These are phyloP conservation scores for Phyllosticta citriasiana DNA, from an alignment of 2,329 filamentous ascomycete genomes.

Conservation along the genomic window DNA sequence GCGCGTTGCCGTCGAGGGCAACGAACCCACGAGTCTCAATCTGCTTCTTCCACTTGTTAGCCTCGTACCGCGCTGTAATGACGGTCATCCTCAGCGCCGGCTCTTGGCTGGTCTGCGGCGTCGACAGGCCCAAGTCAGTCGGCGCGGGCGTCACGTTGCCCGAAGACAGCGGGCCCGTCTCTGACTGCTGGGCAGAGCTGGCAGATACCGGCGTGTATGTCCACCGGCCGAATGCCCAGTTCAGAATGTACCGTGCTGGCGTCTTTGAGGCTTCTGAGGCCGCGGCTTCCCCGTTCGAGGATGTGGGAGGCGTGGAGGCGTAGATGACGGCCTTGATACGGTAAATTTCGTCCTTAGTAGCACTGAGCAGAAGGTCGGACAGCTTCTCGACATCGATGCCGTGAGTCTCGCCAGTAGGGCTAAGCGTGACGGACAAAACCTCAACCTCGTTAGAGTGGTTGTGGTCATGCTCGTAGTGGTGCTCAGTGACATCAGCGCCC, in stretches of 20 bases:
- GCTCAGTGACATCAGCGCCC: slow-evolving; percentile 24
- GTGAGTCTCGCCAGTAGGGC: slow-evolving; percentile 34
- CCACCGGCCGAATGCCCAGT: slow-evolving; percentile 97
- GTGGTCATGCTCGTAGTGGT: slow-evolving; percentile 32
- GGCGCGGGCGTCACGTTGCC: slow-evolving; percentile 15
- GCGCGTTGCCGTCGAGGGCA: slow-evolving; percentile 16
- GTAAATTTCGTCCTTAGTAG: slow-evolving; percentile 90
- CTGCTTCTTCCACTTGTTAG: slow-evolving; percentile 66
- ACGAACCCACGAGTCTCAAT: slow-evolving; percentile 47
- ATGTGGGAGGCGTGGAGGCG: slow-evolving; percentile 34
- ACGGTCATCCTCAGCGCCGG: slow-evolving; percentile 60
- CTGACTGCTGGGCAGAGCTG: slow-evolving; percentile 13
- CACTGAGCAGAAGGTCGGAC: slow-evolving; percentile 54
- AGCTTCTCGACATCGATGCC: slow-evolving; percentile 52
- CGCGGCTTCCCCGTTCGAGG: slow-evolving; percentile 33
- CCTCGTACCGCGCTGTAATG: slow-evolving; percentile 63
- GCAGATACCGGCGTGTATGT: slow-evolving; percentile 59
- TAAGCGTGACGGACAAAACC: slow-evolving; percentile 71
- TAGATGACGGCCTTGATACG: slow-evolving; percentile 71
- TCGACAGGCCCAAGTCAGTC: slow-evolving; percentile 16
- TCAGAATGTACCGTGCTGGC: slow-evolving; percentile 67
- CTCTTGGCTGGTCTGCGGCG: slow-evolving; percentile 35
- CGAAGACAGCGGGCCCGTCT: slow-evolving; percentile 16
- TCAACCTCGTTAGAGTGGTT: slow-evolving; percentile 77
- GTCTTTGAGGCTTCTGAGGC: slow-evolving; percentile 26